These are phyloP conservation scores for Fusarium nelsonii DNA, from an alignment of 2,329 filamentous ascomycete species.

Conservation along the genomic window DNA sequence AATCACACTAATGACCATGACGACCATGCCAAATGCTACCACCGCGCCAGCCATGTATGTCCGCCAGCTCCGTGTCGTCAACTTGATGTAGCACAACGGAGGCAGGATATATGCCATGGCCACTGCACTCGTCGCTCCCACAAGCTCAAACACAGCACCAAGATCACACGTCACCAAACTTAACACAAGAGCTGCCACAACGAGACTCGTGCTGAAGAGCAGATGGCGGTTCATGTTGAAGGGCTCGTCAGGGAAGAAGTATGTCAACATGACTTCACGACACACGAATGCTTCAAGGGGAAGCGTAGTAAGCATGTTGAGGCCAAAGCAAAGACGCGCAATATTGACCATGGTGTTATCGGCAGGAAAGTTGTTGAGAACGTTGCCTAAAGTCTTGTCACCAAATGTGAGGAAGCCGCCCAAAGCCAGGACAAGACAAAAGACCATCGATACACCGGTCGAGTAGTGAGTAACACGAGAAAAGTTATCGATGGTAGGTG, in stretches of 20 bases:
- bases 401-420: constrained; percentile 94
- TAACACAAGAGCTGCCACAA: constrained; percentile 81
- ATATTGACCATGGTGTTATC: constrained; percentile 95
- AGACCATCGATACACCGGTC: constrained; percentile 89
- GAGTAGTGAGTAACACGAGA: constrained; percentile 93
- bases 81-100: constrained; percentile 93
- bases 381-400: constrained; percentile 90
- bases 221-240: constrained; percentile 89
- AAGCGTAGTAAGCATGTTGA: constrained; percentile 98
- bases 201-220: constrained; percentile 84
- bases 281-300: constrained; percentile 98
- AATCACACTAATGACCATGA: constrained; percentile 84
- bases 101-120: constrained; percentile 95
- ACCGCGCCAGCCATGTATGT: constrained; percentile 77
- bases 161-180: constrained; percentile 92
- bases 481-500: constrained; percentile 96
- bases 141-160: constrained; percentile 93
- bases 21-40: constrained; percentile 82
- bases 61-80: constrained; percentile 81
- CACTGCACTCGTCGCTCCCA: constrained; percentile 94
- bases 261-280: constrained; percentile 94
- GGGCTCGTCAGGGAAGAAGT: constrained; percentile 75
- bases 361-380: constrained; percentile 95
- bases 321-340: constrained; percentile 91
- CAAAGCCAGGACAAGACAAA: constrained; percentile 89